Conservation (phyloP, 2,329 filamentous ascomycete genomes). For the Torrubiella hemipterigena region DNA sequence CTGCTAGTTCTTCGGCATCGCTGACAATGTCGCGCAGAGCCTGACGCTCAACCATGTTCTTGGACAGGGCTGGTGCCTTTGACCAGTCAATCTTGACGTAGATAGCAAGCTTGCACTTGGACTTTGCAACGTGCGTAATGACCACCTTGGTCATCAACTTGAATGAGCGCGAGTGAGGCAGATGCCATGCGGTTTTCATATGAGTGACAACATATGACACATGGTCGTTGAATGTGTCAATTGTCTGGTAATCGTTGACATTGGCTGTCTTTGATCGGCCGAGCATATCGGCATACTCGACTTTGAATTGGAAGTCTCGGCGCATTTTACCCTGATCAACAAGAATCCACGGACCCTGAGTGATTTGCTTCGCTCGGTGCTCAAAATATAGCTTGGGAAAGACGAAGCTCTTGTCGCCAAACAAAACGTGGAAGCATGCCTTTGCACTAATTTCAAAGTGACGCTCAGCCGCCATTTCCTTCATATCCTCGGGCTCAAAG, state of each 20-base stretch:
- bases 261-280: constrained; percentile 47
- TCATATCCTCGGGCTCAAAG: constrained; percentile 76
- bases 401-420: constrained; percentile 89
- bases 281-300: constrained; percentile 54
- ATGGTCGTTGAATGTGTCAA: constrained; percentile 73
- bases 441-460: constrained; percentile 88
- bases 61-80: constrained; percentile 48
- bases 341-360: constrained; percentile 74
- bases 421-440: constrained; percentile 88
- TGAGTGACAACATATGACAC: constrained; percentile 54
- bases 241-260: constrained; percentile 72
- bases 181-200: constrained; percentile 62
- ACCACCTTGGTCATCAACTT: constrained; percentile 81
- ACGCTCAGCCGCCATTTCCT: constrained; percentile 61
- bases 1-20: constrained; percentile 63
- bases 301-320: constrained; percentile 71
- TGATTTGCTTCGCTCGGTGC: constrained; percentile 64
- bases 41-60: constrained; percentile 51
- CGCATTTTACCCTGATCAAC: constrained; percentile 59
- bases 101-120: constrained; percentile 80
- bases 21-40: constrained; percentile 65
- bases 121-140: constrained; percentile 86
- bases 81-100: constrained; percentile 85
- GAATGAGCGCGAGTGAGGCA: constrained; percentile 71
- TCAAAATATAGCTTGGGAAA: constrained; percentile 88